Evolutionary conservation across 1,284 basidiomycete genomes (phyloP), one percentile per base, ranked within the genome.

Genomic region (Schizophyllum amplum): DNA sequence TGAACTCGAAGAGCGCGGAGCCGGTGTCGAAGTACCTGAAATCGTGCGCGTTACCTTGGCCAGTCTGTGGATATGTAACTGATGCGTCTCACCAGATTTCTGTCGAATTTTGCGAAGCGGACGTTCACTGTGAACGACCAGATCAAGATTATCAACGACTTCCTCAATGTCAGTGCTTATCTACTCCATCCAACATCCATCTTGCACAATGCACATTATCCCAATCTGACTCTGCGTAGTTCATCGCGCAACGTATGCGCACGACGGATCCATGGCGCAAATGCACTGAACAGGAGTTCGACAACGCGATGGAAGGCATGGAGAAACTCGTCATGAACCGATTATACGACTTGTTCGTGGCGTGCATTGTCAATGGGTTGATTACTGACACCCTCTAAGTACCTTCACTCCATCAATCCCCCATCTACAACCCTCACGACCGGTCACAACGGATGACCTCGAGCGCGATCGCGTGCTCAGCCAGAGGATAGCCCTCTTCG

Each of bases 321-420:
- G 96, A 99, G 79, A 99, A 99, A 72, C 82, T 99, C 9, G 94
- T 99, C 64, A 99, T 99, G 97, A 99, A 99, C 66, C 79, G 95
- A 53, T 75, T 98, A 56, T 98, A 97, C 71, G 93, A 92, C 63
- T 94, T 88, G 92, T 93, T 65, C 65, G 87, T 76, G 51, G 57
- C 61, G 62, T 48, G 46, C 55, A 24, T 24, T 56, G 1, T 49
- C 24, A 21, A 52, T 47, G 42, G 27, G 42, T 57, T 46, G 52
- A 55, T 52, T 59, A 27, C 9, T 23, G 49, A 55, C 24, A 20
- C 23, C 48, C 54, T 46, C 48, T 24, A 66, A 95, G 93, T 67
- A 96, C 92, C 0, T 98, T 96, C 68, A 91, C 92, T 0, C 94
- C 94, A 0, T 86, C 89, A 65, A 77, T 95, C 13, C 73, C 76